Evolutionary conservation across 768 basidiomycete genomes (phyloP).

Genomic region (Amanita thiersii): DNA sequence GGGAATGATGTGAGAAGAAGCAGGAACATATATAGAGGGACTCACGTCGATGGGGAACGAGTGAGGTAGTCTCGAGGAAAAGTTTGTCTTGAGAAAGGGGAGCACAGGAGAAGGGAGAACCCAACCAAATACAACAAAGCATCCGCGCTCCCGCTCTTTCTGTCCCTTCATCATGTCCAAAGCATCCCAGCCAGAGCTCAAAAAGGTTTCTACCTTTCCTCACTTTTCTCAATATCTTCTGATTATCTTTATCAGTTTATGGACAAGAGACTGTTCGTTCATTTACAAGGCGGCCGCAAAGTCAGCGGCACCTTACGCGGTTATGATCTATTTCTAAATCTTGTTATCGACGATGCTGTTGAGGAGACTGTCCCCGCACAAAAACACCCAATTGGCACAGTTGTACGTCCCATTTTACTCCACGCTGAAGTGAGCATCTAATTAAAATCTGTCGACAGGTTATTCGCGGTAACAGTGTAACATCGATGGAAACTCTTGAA

Average conservation of each 20-base stretch:
- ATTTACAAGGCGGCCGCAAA: slow-evolving; percentile 91
- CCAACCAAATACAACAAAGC: slow-evolving; percentile 13
- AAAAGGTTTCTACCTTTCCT: slow-evolving; percentile 63
- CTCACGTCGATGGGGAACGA: not conserved
- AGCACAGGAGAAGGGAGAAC: not conserved
- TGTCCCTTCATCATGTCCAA: slow-evolving; percentile 66
- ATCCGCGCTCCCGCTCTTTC: slow-evolving; percentile 13
- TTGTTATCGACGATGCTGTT: slow-evolving; percentile 91
- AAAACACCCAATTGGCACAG: slow-evolving; percentile 86
- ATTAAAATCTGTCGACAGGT: slow-evolving; percentile 44
- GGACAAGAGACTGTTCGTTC: slow-evolving; percentile 95
- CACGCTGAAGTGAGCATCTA: slow-evolving; percentile 8
- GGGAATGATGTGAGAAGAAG: slow-evolving; percentile 1
- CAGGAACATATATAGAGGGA: not conserved
- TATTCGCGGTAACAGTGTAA: slow-evolving; percentile 93
- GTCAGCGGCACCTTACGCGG: slow-evolving; percentile 93
- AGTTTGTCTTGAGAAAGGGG: not conserved
- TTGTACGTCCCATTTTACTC: slow-evolving; percentile 47
- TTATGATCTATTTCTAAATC: slow-evolving; percentile 97
- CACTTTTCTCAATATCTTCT: slow-evolving; percentile 1
- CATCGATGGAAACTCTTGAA: slow-evolving; percentile 88
- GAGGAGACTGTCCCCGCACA: slow-evolving; percentile 89
- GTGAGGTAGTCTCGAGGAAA: not conserved
- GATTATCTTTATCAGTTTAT: slow-evolving; percentile 64
- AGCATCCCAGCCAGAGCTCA: slow-evolving; percentile 94